phyloP scores from a whole-genome alignment of 208 protist genomes.

The Wallacemonas rigidus region DNA sequence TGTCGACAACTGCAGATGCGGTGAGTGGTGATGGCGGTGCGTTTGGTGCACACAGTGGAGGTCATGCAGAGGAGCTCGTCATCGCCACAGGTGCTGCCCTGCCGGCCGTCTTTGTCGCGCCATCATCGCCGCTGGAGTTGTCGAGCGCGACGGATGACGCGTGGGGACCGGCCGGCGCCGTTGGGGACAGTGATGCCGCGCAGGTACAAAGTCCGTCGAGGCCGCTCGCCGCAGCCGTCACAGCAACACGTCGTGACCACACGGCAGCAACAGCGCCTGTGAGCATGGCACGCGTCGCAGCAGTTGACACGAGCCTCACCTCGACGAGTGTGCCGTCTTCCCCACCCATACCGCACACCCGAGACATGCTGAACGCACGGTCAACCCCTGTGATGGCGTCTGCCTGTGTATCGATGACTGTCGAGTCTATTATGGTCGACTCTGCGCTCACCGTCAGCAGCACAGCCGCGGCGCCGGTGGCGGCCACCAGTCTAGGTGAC shows the following conservation, averaged over 20 bases:
- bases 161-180: background rate
- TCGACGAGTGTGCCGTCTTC: background rate
- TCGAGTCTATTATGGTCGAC: constrained; percentile 17
- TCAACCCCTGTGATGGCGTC: background rate
- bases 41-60: too few relatives aligned
- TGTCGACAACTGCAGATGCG: too few relatives aligned
- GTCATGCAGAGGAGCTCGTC: too few relatives aligned
- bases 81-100: too few relatives aligned
- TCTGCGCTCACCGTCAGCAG: background rate
- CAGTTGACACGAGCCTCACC: too few relatives aligned
- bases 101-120: too few relatives aligned
- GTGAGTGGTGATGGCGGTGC: too few relatives aligned
- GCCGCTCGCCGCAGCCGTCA: too few relatives aligned
- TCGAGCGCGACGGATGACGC: background rate
- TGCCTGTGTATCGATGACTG: background rate
- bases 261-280: background rate
- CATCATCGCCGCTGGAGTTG: background rate
- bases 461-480: background rate
- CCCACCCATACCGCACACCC: background rate
- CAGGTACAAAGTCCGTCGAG: too few relatives aligned
- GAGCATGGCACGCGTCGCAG: background rate
- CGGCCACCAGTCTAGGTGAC: background rate
- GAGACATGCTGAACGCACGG: background rate
- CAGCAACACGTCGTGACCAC: too few relatives aligned
- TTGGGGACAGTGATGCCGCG: background rate